phyloP scores from a whole-genome alignment of 2,329 filamentous ascomycete genomes.

The Eutypella sp. region DNA sequence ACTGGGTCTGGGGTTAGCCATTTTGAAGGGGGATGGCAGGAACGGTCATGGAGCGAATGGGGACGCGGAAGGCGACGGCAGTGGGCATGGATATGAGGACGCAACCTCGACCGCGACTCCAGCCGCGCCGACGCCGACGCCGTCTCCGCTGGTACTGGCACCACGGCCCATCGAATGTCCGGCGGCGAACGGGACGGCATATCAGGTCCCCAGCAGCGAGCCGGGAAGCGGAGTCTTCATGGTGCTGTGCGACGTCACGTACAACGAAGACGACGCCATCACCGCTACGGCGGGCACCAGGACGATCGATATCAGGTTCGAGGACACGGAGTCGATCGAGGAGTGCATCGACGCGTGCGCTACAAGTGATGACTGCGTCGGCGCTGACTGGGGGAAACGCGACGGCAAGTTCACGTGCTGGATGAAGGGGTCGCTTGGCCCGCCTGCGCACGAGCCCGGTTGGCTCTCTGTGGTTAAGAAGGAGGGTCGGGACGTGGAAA shows the following conservation, averaged over 20 bases:
- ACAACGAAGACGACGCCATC: conserved; percentile 17
- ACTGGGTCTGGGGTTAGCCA: conserved; percentile 18
- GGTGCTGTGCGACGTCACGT: conserved; percentile 31
- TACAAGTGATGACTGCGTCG: conserved; percentile 22
- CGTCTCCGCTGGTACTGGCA: neutral
- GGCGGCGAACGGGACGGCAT: conserved; percentile 29
- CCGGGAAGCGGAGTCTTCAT: conserved; percentile 24
- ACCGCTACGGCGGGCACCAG: conserved; percentile 26
- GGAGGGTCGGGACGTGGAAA: neutral
- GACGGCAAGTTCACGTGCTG: conserved; percentile 26
- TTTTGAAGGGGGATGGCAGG: neutral
- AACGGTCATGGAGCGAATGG: neutral
- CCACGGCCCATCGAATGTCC: conserved; percentile 22
- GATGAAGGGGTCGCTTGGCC: conserved; percentile 29
- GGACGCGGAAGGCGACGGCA: neutral
- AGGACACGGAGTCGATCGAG: conserved; percentile 20
- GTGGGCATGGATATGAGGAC: neutral
- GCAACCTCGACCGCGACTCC: neutral
- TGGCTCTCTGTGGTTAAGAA: conserved; percentile 30
- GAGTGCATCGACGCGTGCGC: conserved; percentile 30
- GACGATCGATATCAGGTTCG: too few species aligned
- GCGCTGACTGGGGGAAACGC: conserved; percentile 31
- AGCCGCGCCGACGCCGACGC: neutral
- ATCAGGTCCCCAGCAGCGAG: conserved; percentile 12
- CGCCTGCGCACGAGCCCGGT: conserved; percentile 15